A percentile compares a stretch with the other conserved stretches of the same genome.
phyloP scores from a whole-genome alignment of 148 eudicot genomes.

The Rhododendron molle region DNA sequence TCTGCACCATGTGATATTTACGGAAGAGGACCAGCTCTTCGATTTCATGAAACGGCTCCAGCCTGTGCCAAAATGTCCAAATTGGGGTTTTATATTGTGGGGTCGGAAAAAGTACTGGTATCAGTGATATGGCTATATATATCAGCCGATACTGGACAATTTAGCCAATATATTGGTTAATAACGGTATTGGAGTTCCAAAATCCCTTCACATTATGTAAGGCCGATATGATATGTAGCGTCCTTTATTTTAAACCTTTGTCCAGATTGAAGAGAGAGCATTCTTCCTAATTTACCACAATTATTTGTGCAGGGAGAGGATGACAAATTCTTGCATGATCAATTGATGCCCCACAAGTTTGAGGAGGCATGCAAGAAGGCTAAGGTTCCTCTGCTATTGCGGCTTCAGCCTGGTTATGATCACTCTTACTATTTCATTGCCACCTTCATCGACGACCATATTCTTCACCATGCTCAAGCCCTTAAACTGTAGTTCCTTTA shows the following conservation, averaged over 20 bases:
- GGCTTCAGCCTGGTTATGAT: conserved; percentile 83
- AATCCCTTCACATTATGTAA: background rate
- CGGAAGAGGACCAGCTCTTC: background rate
- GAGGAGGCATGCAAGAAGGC: conserved; percentile 84
- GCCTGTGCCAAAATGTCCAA: background rate
- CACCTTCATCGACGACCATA: conserved; percentile 90
- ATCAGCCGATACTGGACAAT: background rate
- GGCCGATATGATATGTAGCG: background rate
- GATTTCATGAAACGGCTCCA: background rate
- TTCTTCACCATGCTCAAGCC: conserved; percentile 96
- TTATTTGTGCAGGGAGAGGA: conserved; percentile 61
- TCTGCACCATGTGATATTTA: background rate
- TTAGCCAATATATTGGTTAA: background rate
- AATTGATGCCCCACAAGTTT: conserved; percentile 65
- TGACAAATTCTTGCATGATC: conserved; percentile 79
- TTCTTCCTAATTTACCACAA: background rate
- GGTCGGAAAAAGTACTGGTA: background rate
- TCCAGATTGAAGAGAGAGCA: background rate
- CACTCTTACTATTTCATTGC: conserved; percentile 94
- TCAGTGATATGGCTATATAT: background rate
- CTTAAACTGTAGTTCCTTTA: conserved; percentile 40
- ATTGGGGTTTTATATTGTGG: background rate
- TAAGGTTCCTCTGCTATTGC: conserved; percentile 60
- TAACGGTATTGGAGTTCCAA: background rate
- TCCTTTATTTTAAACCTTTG: background rate